phyloP scores from a whole-genome alignment of 768 basidiomycete genomes.

The Russula lepida region DNA sequence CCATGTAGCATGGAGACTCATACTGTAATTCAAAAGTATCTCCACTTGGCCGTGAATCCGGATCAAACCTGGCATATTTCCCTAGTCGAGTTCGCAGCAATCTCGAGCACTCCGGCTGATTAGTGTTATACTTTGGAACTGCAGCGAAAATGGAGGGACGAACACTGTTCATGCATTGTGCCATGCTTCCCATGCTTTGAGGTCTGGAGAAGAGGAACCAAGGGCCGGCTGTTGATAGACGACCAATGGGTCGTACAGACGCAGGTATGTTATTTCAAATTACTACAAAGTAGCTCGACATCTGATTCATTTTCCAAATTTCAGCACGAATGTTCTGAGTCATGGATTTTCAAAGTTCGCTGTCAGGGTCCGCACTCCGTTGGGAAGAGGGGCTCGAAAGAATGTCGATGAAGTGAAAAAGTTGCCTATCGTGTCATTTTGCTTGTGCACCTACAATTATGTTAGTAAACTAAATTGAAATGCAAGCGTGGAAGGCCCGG shows the following conservation, averaged over 20 bases:
- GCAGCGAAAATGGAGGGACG: too few relatives aligned
- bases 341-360: too few relatives aligned
- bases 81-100: too few relatives aligned
- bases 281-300: not conserved
- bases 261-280: not conserved
- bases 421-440: not conserved
- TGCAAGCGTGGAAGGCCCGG: not conserved
- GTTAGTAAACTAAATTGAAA: not conserved
- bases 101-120: too few relatives aligned
- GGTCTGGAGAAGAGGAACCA: not conserved
- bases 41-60: too few relatives aligned
- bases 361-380: not conserved
- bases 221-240: conserved; percentile 2
- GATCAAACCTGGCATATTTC: too few relatives aligned
- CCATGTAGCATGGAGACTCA: too few relatives aligned
- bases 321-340: not conserved
- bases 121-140: too few relatives aligned
- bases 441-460: not conserved
- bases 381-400: not conserved
- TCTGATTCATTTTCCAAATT: not conserved
- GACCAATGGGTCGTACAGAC: conserved; percentile 10
- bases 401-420: too few relatives aligned
- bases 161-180: too few relatives aligned
- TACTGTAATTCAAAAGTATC: too few relatives aligned
- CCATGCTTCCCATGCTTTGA: conserved; percentile 8